A percentile compares a stretch with the other conserved stretches of the same genome.
These are phyloP conservation scores for Torulaspora gathmanii DNA, from an alignment of 805 yeast species.

Conservation along the genomic window DNA sequence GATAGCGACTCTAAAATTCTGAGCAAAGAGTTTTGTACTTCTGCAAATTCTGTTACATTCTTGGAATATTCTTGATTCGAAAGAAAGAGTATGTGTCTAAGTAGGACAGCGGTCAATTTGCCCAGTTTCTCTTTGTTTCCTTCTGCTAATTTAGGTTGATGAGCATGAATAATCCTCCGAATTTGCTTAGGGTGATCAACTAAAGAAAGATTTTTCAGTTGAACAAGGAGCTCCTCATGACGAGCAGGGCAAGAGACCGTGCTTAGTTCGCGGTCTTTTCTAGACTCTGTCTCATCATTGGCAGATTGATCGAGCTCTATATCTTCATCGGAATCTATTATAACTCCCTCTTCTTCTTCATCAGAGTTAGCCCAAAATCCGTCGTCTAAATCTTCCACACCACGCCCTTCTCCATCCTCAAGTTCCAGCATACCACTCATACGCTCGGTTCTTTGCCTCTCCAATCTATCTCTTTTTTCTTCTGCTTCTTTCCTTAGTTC, in stretches of 20 bases:
- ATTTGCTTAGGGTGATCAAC: conserved; percentile 46
- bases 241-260: conserved; percentile 46
- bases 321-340: conserved; percentile 43
- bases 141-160: conserved; percentile 71
- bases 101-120: conserved; percentile 54
- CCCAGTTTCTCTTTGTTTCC: conserved; percentile 79
- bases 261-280: conserved; percentile 10
- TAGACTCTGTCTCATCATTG: conserved; percentile 32
- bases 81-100: conserved; percentile 55
- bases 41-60: conserved; percentile 36
- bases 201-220: conserved; percentile 36
- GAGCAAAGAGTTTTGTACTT: conserved; percentile 42
- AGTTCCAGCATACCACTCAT: conserved; percentile 63
- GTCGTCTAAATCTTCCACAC: conserved; percentile 65
- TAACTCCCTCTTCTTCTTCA: conserved; percentile 40
- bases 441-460: conserved; percentile 63
- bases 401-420: conserved; percentile 41
- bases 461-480: conserved; percentile 57
- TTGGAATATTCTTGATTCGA: conserved; percentile 38
- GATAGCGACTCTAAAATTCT: conserved; percentile 52
- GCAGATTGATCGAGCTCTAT: conserved; percentile 33
- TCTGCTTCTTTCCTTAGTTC: conserved; percentile 58
- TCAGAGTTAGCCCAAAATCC: conserved; percentile 63
- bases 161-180: conserved; percentile 50
- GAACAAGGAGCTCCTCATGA: conserved; percentile 41